Percentiles rank a stretch among this genome's conserved stretches.
Conservation (phyloP, 2,329 filamentous ascomycete genomes). For the Hymenoscyphus salicellus region DNA sequence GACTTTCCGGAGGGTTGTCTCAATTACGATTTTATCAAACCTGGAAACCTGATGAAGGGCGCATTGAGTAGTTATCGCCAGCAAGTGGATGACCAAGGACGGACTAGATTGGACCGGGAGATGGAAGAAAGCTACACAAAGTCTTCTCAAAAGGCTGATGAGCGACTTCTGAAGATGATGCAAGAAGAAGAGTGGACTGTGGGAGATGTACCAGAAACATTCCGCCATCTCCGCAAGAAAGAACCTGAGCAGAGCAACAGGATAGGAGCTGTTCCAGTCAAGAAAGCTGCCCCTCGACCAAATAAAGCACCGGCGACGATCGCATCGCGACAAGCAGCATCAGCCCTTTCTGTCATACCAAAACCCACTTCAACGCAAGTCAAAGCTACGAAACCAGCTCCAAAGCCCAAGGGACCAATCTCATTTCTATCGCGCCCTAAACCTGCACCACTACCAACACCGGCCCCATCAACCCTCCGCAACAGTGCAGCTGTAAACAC, state of each 20-base stretch:
- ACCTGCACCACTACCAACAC: constrained; percentile 44
- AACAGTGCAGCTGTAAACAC: constrained; percentile 61
- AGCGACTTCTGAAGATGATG: constrained; percentile 64
- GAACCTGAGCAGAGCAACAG: constrained; percentile 18
- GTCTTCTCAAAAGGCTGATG: constrained; percentile 56
- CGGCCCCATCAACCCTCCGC: constrained; percentile 50
- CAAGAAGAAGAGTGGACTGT: constrained; percentile 61
- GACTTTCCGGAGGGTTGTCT: constrained; percentile 58
- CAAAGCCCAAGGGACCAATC: constrained; percentile 38
- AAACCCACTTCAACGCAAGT: constrained; percentile 23
- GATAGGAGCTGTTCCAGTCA: constrained; percentile 13
- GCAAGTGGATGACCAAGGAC: constrained; percentile 65
- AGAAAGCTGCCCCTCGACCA: constrained; percentile 24
- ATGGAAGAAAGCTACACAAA: constrained; percentile 47
- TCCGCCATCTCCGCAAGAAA: constrained; percentile 33
- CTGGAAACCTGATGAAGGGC: constrained; percentile 54
- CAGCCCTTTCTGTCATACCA: constrained; percentile 47
- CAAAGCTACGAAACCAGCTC: constrained; percentile 34
- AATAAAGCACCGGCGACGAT: constrained; percentile 48
- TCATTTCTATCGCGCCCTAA: constrained; percentile 38
- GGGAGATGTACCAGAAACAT: constrained; percentile 52
- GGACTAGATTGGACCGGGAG: constrained; percentile 60
- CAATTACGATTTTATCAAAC: constrained; percentile 56
- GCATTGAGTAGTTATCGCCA: constrained; percentile 61
- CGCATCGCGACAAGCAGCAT: constrained; percentile 53